Conservation (phyloP, 208 protist species). For the Leishmania tropica region DNA sequence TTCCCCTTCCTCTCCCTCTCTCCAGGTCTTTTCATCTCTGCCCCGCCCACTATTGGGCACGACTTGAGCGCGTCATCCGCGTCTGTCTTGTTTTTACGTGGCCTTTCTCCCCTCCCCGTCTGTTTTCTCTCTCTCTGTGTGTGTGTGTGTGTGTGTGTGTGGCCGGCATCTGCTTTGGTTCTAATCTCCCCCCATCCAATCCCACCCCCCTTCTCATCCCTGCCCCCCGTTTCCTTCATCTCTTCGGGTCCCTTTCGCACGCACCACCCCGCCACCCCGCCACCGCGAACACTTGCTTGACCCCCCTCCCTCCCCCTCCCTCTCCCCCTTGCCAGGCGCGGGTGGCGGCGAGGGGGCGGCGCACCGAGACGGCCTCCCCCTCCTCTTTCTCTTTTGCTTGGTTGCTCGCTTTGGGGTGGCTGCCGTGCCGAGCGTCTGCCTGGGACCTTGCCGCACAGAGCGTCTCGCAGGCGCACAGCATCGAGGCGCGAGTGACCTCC, state of each 20-base stretch:
- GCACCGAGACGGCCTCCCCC: too few relatives aligned
- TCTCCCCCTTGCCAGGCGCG: background rate
- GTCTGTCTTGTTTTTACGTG: background rate
- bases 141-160: constrained; percentile 6
- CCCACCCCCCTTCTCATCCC: background rate
- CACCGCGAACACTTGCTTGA: too few relatives aligned
- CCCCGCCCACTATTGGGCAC: too few relatives aligned
- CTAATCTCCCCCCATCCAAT: background rate
- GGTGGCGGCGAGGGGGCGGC: too few relatives aligned
- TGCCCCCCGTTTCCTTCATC: background rate
- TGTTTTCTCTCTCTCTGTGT: background rate
- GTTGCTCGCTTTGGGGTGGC: too few relatives aligned
- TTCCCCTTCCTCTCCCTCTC: background rate
- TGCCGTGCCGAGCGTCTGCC: too few relatives aligned
- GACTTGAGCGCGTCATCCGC: background rate
- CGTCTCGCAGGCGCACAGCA: background rate
- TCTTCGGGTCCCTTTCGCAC: too few relatives aligned
- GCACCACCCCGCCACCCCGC: too few relatives aligned
- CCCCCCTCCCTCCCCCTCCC: too few relatives aligned
- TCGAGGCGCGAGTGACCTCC: background rate
- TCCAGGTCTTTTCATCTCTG: background rate
- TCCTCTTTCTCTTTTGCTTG: too few relatives aligned
- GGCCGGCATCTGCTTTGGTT: background rate
- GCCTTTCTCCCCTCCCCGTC: too few relatives aligned
- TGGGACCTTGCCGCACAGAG: too few relatives aligned